These are phyloP conservation scores for Schrenkiella parvula DNA, from an alignment of 345 rosid species.

Conservation along the genomic window DNA sequence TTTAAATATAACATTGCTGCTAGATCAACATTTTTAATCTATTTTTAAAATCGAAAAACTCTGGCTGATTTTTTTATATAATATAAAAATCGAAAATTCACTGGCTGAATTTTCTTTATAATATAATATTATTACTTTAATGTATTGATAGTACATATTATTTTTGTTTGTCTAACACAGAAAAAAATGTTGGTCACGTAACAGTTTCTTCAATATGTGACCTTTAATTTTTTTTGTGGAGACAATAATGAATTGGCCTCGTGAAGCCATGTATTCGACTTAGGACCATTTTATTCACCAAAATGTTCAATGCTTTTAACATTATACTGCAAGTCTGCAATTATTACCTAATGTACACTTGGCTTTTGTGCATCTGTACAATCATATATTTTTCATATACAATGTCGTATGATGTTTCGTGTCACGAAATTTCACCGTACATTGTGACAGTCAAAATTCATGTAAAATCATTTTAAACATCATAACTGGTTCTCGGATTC, in stretches of 20 bases:
- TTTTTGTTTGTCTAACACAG: neutral
- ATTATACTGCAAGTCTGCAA: neutral
- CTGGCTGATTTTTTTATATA: no score
- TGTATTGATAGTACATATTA: no score
- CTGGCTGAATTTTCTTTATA: no score
- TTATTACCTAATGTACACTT: neutral
- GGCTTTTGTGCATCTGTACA: conserved; percentile 4
- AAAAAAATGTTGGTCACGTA: neutral
- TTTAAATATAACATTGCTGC: no score
- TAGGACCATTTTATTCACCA: conserved; percentile 10
- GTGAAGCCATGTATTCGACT: neutral
- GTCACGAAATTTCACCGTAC: neutral
- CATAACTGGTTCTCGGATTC: no score
- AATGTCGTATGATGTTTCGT: neutral
- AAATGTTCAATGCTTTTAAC: conserved; percentile 13
- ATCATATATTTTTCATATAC: neutral
- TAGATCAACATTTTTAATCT: neutral
- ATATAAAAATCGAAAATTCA: no score
- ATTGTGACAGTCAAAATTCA: neutral
- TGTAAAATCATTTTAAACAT: neutral
- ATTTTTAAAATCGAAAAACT: neutral
- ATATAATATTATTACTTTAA: no score
- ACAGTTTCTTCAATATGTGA: neutral
- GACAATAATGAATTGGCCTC: neutral
- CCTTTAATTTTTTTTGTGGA: neutral